phyloP scores from a whole-genome alignment of 2,329 filamentous ascomycete genomes.

The Aspergillus sp. region DNA sequence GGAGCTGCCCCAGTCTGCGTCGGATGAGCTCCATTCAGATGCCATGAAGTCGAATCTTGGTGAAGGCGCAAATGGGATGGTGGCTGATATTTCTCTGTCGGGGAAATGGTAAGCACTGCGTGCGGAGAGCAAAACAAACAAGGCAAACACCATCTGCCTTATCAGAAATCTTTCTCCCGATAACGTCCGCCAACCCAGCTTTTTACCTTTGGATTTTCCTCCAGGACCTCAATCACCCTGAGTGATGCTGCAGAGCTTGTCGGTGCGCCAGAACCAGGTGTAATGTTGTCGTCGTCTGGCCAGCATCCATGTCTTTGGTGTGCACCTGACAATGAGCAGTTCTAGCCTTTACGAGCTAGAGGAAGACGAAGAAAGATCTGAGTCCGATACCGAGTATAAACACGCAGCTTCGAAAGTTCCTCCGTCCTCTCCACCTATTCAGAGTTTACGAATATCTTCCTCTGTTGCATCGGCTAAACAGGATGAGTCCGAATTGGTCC shows the following conservation, averaged over 20 bases:
- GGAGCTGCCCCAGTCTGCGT: slow-evolving; percentile 15
- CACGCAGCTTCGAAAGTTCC: slow-evolving; percentile 3
- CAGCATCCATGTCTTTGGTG: slow-evolving; percentile 17
- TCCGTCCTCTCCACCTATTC: neutral
- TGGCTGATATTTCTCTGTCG: neutral
- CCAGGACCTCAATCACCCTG: no score
- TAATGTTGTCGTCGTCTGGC: slow-evolving; percentile 18
- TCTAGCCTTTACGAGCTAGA: slow-evolving; percentile 28
- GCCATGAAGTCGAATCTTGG: slow-evolving; percentile 6
- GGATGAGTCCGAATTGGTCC: no score
- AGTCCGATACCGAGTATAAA: slow-evolving; percentile 10
- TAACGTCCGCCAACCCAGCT: neutral
- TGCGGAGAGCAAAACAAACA: slow-evolving; percentile 24
- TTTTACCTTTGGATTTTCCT: no score
- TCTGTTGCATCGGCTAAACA: neutral
- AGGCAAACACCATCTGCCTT: slow-evolving; percentile 29
- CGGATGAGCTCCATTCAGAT: slow-evolving; percentile 27
- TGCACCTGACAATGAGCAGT: slow-evolving; percentile 33
- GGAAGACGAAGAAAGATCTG: slow-evolving; percentile 24
- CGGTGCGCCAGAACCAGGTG: slow-evolving; percentile 9
- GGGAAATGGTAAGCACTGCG: slow-evolving; percentile 1
- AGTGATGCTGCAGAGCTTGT: neutral
- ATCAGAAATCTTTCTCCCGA: slow-evolving; percentile 13
- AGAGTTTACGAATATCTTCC: slow-evolving; percentile 7
- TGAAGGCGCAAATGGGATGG: slow-evolving; percentile 1